Evolutionary conservation across 345 rosid species (phyloP), one percentile per base, ranked within the genome.

Genomic region (Laguncularia racemosa): DNA sequence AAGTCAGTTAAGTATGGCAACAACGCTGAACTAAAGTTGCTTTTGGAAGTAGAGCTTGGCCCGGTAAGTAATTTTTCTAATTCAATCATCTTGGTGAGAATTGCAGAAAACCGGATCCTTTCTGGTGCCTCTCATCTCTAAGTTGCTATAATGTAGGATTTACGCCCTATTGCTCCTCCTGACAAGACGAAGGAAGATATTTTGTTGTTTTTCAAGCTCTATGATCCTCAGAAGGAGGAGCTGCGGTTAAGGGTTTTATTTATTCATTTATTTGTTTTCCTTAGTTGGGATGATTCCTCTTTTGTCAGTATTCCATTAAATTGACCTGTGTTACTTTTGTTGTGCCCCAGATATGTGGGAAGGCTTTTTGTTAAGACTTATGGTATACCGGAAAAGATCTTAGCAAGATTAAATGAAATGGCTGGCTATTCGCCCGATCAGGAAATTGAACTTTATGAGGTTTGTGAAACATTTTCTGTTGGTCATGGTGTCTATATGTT

Each of bases 381-480:
- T 20, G 67, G 83, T 51, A 83, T 78, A 69, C 89, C 89, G 6
- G 21, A 63, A 16, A 84, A 85, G 56, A 73, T 81, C 62, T 61
- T 85, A 58, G 60, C 79, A 61, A 85, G 76, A 62, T 73, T 85
- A 53, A 85, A 83, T 73, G 76, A 78, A 69, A 76, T 85, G 93
- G 93, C 82, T 54, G 93, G 85, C 20, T 81, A 78, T 70, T 62
- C 76, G 51, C 77, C 81, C 40, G 82, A 81, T 59, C 83, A 85
- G 64, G 89, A 80, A 59, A 85, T 85, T 48, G 78, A 85, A 48
- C 93, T 85, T 48, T 85, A 69, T 53, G 89, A 85, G 89, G 93
- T 83, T 64, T 65, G 82, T 71, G 20, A 18, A 46, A 13, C 48
- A 23, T 49, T 44, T n/a, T 21, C 49, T 62, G 52, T 53, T n/a